Evolutionary conservation across 768 basidiomycete species (phyloP).

Genomic region (Termitomyces sp.): DNA sequence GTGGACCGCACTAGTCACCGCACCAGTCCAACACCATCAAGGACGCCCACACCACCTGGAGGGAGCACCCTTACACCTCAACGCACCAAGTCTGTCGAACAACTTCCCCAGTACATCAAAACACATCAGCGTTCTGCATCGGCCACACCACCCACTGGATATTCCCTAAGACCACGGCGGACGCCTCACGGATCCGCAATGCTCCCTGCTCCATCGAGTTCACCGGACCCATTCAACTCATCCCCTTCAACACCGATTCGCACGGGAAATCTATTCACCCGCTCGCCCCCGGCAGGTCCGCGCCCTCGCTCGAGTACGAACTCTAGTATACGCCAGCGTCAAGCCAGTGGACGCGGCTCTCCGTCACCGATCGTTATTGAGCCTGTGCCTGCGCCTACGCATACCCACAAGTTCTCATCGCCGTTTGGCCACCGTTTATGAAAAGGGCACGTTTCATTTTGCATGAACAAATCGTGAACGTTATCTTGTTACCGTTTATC

Average conservation of each 20-base stretch:
- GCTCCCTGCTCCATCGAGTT: slow-evolving; percentile 2
- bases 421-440: neutral
- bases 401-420: neutral
- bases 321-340: neutral
- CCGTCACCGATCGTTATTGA: slow-evolving; percentile 8
- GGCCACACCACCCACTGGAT: neutral
- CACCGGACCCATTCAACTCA: slow-evolving; percentile 3
- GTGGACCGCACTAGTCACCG: too few species aligned
- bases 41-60: neutral
- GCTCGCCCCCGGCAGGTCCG: slow-evolving; percentile 14
- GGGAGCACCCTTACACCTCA: neutral
- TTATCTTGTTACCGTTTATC: neutral
- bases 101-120: neutral
- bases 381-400: slow-evolving; percentile 2
- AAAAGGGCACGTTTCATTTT: neutral
- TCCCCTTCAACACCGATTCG: slow-evolving; percentile 5
- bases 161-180: neutral
- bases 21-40: neutral
- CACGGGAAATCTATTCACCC: slow-evolving; percentile 2
- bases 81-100: neutral
- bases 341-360: neutral
- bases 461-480: neutral
- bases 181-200: slow-evolving; percentile 1
- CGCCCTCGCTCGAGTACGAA: slow-evolving; percentile 12
- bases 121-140: neutral